Evolutionary conservation across 2,329 filamentous ascomycete genomes (phyloP), one percentile per base, ranked within the genome.

Genomic region (Fusarium scirpi): DNA sequence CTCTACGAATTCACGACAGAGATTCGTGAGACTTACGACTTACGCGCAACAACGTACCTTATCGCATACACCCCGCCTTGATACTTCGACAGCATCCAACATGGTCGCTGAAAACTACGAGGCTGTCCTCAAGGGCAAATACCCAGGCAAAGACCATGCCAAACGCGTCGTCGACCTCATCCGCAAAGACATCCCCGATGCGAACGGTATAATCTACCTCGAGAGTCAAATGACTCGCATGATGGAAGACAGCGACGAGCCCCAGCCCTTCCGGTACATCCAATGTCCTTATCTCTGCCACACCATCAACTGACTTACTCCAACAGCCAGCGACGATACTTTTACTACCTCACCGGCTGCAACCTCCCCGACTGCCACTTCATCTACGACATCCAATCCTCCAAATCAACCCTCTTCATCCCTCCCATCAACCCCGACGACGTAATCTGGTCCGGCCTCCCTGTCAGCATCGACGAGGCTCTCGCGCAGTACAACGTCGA

Each of bases 381-480:
- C 65, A 87, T 91, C 60, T 97, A 98, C 84, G 91, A 97, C 71
- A 91, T 97, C 62, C 84, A 87, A 47, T 86, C 88, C 49, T 87
- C 90, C 70, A 89, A 90, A 74, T 88, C 94, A 43, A 97, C 91
- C 5, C 89, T 99, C 51, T 99, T 94, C 83, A 95, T 99, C 74
- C 95, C 96, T 4, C 92, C 94, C 18, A 88, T 94, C 75, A 90
- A 97, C 74, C 88, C 93, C n/a, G 92, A 96, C 45, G 90, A 90
- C 58, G 94, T 98, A 62, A 93, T 98, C 77, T 99, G 95, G 95
- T 92, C 92, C 29, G 96, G 96, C 15, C 86, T 98, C 18, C 96
- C 95, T 1, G 84, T 97, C 65, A 92, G 90, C 38, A 82, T 87
- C 34, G 86, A 92, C 44, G 92, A 98, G 76, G 95, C 95, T 9